Evolutionary conservation across 2,329 filamentous ascomycete species (phyloP).

Genomic region (Endocalyx cinctus): DNA sequence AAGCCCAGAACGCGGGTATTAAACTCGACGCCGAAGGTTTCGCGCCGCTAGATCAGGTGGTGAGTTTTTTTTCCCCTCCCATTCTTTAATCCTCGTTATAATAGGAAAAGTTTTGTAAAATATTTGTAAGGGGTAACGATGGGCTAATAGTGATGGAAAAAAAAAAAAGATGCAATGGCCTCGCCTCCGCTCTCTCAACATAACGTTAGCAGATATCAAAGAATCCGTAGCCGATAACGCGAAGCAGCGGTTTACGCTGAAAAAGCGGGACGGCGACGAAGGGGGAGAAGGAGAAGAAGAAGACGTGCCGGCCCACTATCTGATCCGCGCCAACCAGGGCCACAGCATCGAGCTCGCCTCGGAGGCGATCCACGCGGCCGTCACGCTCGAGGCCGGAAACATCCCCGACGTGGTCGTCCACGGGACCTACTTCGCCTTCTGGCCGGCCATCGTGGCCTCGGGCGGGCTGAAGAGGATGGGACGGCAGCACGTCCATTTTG

Average conservation of each 20-base stretch:
- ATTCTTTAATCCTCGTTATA: conserved; percentile 2
- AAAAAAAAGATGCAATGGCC: conserved; percentile 47
- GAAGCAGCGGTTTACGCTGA: conserved; percentile 86
- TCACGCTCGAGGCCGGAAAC: conserved; percentile 54
- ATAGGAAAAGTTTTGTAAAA: no score
- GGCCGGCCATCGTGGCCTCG: conserved; percentile 66
- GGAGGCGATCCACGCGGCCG: conserved; percentile 63
- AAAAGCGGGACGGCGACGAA: conserved; percentile 27
- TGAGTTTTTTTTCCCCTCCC: conserved; percentile 38
- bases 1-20: conserved; percentile 53
- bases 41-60: conserved; percentile 53
- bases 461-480: conserved; percentile 80
- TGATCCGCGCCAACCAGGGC: conserved; percentile 94
- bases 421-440: conserved; percentile 82
- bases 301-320: conserved; percentile 59
- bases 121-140: no score
- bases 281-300: conserved; percentile 22
- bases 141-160: background rate
- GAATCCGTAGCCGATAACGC: conserved; percentile 68
- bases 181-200: conserved; percentile 61
- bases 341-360: conserved; percentile 76
- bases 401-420: conserved; percentile 71
- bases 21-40: conserved; percentile 55
- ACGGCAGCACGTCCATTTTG: conserved; percentile 87
- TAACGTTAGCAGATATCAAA: conserved; percentile 71